phyloP scores from a whole-genome alignment of 306 rosid genomes.

The Chamaecrista fasciculata region DNA sequence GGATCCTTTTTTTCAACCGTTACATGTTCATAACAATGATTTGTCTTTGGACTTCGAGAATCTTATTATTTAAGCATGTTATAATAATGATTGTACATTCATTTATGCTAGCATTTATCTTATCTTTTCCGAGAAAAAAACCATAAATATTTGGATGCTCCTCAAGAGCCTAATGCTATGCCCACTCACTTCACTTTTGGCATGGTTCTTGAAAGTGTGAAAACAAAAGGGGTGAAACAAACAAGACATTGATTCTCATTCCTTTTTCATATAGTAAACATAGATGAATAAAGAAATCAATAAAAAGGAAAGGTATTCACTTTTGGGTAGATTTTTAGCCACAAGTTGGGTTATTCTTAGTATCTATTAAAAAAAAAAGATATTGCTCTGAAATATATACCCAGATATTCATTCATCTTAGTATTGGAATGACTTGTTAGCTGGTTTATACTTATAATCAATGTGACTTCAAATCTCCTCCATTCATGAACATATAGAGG shows the following conservation, averaged over 20 bases:
- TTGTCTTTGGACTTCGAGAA: conserved; percentile 29
- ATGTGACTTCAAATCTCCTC: conserved; percentile 31
- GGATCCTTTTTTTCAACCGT: conserved; percentile 24
- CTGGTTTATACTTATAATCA: conserved; percentile 4
- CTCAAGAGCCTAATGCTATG: conserved; percentile 47
- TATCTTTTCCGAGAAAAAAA: conserved; percentile 36
- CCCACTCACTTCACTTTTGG: conserved; percentile 59
- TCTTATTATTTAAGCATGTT: conserved; percentile 14
- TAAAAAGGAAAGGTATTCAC: conserved; percentile 13
- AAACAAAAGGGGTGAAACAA: conserved; percentile 18
- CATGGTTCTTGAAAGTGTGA: conserved; percentile 33
- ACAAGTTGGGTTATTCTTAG: conserved; percentile 37
- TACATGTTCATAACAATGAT: conserved; percentile 13
- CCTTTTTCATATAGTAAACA: conserved; percentile 36
- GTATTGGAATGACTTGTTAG: conserved; percentile 25
- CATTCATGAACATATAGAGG: conserved; percentile 25
- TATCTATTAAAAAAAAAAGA: conserved; percentile 38
- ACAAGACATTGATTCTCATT: conserved; percentile 47
- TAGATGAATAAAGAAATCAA: conserved; percentile 10
- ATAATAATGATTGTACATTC: conserved; percentile 44
- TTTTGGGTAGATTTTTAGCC: conserved; percentile 40
- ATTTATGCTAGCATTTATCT: conserved; percentile 16
- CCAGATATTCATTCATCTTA: conserved; percentile 36
- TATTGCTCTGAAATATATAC: conserved; percentile 1
- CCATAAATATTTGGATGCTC: conserved; percentile 47